These are phyloP conservation scores for Lactarius sp. DNA, from an alignment of 768 basidiomycete genomes.

Conservation along the genomic window DNA sequence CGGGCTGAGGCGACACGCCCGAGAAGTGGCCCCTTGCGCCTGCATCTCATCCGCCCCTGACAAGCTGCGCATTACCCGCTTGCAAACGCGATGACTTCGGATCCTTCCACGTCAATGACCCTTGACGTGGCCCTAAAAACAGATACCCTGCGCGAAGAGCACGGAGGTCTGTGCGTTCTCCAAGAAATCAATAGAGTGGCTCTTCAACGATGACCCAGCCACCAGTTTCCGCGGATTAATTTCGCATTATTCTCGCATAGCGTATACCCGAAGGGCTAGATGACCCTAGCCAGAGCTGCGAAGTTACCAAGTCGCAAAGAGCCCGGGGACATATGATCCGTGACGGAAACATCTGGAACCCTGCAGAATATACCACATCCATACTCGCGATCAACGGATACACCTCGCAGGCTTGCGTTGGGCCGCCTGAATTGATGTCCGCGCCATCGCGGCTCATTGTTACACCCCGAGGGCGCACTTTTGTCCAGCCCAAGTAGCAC, in stretches of 20 bases:
- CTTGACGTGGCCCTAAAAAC: conserved; percentile 3
- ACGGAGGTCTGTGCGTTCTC: neutral
- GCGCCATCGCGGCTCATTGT: no score
- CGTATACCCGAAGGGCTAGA: neutral
- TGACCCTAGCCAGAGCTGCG: neutral
- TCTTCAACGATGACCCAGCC: no score
- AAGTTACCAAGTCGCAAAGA: no score
- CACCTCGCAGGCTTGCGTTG: neutral
- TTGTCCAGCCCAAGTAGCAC: no score
- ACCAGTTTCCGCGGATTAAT: neutral
- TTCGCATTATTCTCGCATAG: neutral
- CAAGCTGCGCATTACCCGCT: neutral
- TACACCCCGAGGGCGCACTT: no score
- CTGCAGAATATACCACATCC: neutral
- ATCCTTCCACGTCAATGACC: neutral
- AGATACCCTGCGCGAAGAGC: neutral
- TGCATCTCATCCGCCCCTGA: no score
- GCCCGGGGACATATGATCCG: neutral
- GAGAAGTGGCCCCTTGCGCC: no score
- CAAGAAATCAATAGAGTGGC: neutral
- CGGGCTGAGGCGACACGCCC: no score
- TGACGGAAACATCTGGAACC: neutral
- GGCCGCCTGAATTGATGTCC: neutral
- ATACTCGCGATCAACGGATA: neutral
- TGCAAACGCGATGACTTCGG: neutral